phyloP scores from a whole-genome alignment of 1,284 basidiomycete genomes.

The Hypsizygus ulmarius region DNA sequence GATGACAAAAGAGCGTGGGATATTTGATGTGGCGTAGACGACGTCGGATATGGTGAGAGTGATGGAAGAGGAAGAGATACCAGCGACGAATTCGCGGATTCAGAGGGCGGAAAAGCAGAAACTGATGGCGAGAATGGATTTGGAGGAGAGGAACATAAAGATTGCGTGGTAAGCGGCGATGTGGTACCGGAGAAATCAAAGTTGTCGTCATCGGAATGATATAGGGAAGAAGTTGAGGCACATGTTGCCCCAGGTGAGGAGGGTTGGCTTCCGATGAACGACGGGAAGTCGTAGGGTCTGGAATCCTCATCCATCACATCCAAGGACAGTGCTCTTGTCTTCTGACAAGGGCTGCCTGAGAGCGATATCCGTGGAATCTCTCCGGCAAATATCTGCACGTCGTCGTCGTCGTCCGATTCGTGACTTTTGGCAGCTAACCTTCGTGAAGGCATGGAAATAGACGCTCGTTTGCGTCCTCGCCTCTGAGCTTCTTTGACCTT shows the following conservation, averaged over 20 bases:
- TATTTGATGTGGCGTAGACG: slow-evolving; percentile 14
- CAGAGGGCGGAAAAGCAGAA: slow-evolving; percentile 21
- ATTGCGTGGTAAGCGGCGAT: slow-evolving; percentile 5
- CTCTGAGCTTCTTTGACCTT: slow-evolving; percentile 36
- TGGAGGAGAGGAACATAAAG: slow-evolving; percentile 10
- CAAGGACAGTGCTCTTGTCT: slow-evolving; percentile 43
- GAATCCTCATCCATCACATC: slow-evolving; percentile 27
- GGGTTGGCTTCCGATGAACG: slow-evolving; percentile 23
- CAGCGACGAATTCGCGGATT: slow-evolving; percentile 22
- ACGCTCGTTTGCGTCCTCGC: slow-evolving; percentile 38
- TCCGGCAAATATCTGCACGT: slow-evolving; percentile 48
- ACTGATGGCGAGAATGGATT: slow-evolving; percentile 13
- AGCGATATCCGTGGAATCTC: slow-evolving; percentile 15
- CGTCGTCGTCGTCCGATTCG: slow-evolving; percentile 41
- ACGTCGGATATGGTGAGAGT: slow-evolving; percentile 7
- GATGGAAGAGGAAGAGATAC: slow-evolving; percentile 20
- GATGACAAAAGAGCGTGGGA: slow-evolving; percentile 20
- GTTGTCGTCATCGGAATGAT: slow-evolving; percentile 13
- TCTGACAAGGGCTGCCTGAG: slow-evolving; percentile 16
- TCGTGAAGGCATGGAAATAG: slow-evolving; percentile 20
- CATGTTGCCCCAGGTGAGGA: slow-evolving; percentile 26
- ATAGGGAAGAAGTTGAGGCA: slow-evolving; percentile 18
- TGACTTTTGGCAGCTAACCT: slow-evolving; percentile 5
- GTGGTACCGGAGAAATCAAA: slow-evolving; percentile 7
- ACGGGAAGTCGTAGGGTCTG: neutral